Evolutionary conservation across 192 early-diverging fungal species (phyloP), one percentile per base, ranked within the genome.

Genomic region (Funneliformis mosseae): DNA sequence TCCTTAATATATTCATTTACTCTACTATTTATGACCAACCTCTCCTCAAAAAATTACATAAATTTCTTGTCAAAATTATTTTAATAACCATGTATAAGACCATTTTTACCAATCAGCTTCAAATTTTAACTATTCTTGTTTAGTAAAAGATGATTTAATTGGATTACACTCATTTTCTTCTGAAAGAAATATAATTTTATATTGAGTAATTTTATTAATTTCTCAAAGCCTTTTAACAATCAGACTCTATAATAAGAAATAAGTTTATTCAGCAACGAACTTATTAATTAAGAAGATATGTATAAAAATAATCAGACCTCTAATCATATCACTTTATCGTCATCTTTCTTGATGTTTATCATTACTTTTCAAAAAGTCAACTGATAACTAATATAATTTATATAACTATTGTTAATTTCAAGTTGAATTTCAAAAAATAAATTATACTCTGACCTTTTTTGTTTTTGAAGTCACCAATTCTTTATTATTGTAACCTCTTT

Each of bases 81-180:
- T 69, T 69, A 68, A 69, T 68, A 38, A 68, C 39, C 7, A 68
- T 74, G 25, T 50, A 74, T 8, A 48, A 74, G 46, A 55, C 46
- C 48, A 74, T 38, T 68, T 41, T 68, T 68, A 0, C 39, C 14
- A 74, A 74, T 74, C 71, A 6, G 45, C 7, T 74, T 74, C n/a
- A 50, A 74, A 18, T 9, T 74, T 74, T 46, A 74, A 14, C 71
- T n/a, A 74, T 74, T 55, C 18, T 74, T 74, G 0, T 73, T 74
- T 18, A 28, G 6, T 61, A 21, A 75, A 75, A 4, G 21, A 0
- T 60, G 74, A 61, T 41, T 75, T 75, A 23, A 75, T 60, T 9
- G 33, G 74, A 75, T 59, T 33, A 18, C 50, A 75, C 0, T 75
- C 12, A 39, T 75, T 75, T 60, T 75, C 74, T 59, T 71, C 42